A percentile compares a stretch with the other conserved stretches of the same genome.
phyloP scores from a whole-genome alignment of 2,329 filamentous ascomycete species.

The Diaporthe citriasiana region DNA sequence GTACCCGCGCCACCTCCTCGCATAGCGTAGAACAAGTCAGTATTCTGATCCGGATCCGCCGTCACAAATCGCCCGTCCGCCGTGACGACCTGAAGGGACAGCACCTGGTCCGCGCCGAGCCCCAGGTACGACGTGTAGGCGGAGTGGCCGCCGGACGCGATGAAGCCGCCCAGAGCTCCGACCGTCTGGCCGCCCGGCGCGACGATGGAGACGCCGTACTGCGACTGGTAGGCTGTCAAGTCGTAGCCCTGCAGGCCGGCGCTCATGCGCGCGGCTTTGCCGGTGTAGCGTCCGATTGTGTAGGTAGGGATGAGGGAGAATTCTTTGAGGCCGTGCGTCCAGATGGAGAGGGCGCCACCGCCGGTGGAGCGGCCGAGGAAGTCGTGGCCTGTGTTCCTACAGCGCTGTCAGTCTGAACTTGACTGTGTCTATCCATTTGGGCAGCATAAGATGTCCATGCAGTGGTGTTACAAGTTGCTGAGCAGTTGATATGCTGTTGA shows the following conservation, averaged over 20 bases:
- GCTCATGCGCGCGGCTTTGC: slow-evolving; percentile 55
- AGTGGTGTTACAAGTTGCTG: neutral
- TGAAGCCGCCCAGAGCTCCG: slow-evolving; percentile 60
- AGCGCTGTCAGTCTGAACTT: neutral
- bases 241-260: slow-evolving; percentile 54
- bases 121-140: slow-evolving; percentile 61
- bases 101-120: slow-evolving; percentile 64
- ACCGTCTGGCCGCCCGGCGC: slow-evolving; percentile 60
- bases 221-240: slow-evolving; percentile 49
- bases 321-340: slow-evolving; percentile 66
- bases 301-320: slow-evolving; percentile 12
- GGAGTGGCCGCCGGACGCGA: slow-evolving; percentile 65
- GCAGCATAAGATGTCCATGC: neutral
- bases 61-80: slow-evolving; percentile 52
- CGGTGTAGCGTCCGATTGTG: slow-evolving; percentile 46
- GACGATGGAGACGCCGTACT: slow-evolving; percentile 50
- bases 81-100: slow-evolving; percentile 54
- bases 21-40: slow-evolving; percentile 56
- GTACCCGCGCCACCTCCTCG: slow-evolving; percentile 60
- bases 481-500: neutral
- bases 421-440: neutral
- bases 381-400: slow-evolving; percentile 66
- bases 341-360: slow-evolving; percentile 57
- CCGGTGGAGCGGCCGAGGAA: slow-evolving; percentile 57
- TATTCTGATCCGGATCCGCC: slow-evolving; percentile 51